These are phyloP conservation scores for Hydrangea macrophylla DNA, from an alignment of 148 eudicot species.

Conservation along the genomic window DNA sequence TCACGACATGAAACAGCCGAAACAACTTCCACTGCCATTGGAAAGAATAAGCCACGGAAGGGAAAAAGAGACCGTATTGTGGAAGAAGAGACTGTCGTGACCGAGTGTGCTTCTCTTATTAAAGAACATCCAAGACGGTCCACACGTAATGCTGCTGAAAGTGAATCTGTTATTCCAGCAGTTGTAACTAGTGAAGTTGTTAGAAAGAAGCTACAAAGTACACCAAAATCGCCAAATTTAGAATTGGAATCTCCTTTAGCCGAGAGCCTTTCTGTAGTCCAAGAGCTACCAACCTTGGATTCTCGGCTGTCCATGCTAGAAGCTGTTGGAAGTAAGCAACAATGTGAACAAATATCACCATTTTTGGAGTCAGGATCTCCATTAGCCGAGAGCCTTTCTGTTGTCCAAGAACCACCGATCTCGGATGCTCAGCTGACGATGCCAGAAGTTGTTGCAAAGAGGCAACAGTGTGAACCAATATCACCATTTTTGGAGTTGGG, in stretches of 20 bases:
- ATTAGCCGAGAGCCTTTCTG: neutral
- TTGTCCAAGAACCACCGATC: neutral
- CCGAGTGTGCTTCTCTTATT: slow-evolving; percentile 6
- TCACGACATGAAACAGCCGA: slow-evolving; percentile 9
- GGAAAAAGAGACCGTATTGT: neutral
- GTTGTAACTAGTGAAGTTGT: slow-evolving; percentile 3
- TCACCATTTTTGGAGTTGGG: slow-evolving; percentile 5
- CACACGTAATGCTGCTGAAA: slow-evolving; percentile 3
- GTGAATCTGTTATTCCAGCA: neutral
- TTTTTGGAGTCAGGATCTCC: slow-evolving; percentile 5
- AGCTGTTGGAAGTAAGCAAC: neutral
- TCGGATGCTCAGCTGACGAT: neutral
- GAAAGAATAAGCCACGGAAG: neutral
- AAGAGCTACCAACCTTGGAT: neutral
- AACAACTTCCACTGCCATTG: neutral
- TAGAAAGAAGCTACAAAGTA: neutral
- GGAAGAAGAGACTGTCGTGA: slow-evolving; percentile 4
- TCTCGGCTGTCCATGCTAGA: neutral
- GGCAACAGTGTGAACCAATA: neutral
- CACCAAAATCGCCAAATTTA: neutral
- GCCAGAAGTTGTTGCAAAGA: neutral
- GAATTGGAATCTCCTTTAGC: slow-evolving; percentile 8
- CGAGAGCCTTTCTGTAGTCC: neutral
- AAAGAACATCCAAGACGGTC: slow-evolving; percentile 17
- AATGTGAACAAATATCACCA: neutral